Evolutionary conservation across 2,329 filamentous ascomycete species (phyloP), one percentile per base, ranked within the genome.

Genomic region (Aaosphaeria pasadenensis): DNA sequence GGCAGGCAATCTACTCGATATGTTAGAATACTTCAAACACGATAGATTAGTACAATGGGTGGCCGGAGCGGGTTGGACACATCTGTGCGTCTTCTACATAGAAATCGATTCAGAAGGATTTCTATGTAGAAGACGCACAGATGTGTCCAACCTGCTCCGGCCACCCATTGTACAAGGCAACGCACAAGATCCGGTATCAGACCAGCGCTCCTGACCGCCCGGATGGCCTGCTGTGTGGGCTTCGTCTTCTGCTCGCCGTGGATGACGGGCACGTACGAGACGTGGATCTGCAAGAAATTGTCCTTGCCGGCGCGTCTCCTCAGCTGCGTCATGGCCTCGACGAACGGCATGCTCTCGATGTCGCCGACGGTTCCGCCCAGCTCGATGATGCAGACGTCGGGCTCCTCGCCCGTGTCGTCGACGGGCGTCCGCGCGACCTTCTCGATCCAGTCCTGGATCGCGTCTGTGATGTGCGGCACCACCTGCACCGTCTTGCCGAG

Each of bases 401-500:
- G 92, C 71, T 86, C 82, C 64, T 87, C 83, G 17, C 83, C 82
- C 2, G 89, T 89, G 58, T 92, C 88, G 64, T 97, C 92, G 3
- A 95, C 90, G 0, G 91, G 88, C 39, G 94, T 85, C 64, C 80
- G 84, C 31, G 92, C 86, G 9, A 97, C 92, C 29, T 88, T 81
- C 73, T 91, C 84, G 55, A 97, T 90, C 88, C 90, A 95, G 50
- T 95, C 88, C 71, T 95, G 88, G 62, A 96, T 95, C 13, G 86
- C 89, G 64, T 95, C 85, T 47, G 91, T 96, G 58, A 97, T 80
- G 71, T 97, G 92, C 2, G 92, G 92, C 5, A 97, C 91, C 35
- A 95, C 87, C 71, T 96, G 91, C 11, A 95, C 87, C 13, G 91
- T 91, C 70, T 87, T 85, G 56, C 92, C 92, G 9, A 97, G 81